phyloP scores from a whole-genome alignment of 352 stramenopile species.

The Phytophthora constricta region DNA sequence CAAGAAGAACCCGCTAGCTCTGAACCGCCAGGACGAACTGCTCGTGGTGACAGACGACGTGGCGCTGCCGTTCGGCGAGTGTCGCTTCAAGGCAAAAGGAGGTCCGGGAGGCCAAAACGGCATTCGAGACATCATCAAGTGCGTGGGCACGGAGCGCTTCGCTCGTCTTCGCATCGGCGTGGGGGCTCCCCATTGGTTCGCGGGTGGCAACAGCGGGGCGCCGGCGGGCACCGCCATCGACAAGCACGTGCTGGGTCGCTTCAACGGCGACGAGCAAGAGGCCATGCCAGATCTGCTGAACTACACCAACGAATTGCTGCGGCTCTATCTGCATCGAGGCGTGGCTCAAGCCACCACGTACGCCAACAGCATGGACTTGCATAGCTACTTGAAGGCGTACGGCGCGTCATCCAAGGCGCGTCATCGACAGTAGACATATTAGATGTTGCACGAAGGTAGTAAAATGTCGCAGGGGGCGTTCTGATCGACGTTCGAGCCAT shows the following conservation, averaged over 20 bases:
- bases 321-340: slow-evolving; percentile 82
- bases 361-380: slow-evolving; percentile 83
- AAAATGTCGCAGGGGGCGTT: slow-evolving; percentile 16
- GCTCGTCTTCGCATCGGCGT: slow-evolving; percentile 84
- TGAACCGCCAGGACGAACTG: slow-evolving; percentile 87
- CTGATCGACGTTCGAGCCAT: slow-evolving; percentile 14
- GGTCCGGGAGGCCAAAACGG: slow-evolving; percentile 84
- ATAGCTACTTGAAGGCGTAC: slow-evolving; percentile 50
- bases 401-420: slow-evolving; percentile 17
- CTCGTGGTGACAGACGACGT: slow-evolving; percentile 87
- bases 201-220: slow-evolving; percentile 62
- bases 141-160: slow-evolving; percentile 79
- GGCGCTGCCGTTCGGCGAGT: slow-evolving; percentile 80
- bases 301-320: slow-evolving; percentile 81
- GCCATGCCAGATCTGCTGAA: slow-evolving; percentile 60
- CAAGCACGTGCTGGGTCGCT: slow-evolving; percentile 82
- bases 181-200: slow-evolving; percentile 82
- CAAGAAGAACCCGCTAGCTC: slow-evolving; percentile 81
- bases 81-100: slow-evolving; percentile 83
- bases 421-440: slow-evolving; percentile 28
- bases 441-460: slow-evolving; percentile 28
- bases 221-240: slow-evolving; percentile 83
- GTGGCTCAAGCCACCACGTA: slow-evolving; percentile 72
- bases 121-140: slow-evolving; percentile 88
- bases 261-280: slow-evolving; percentile 84